A percentile compares a stretch with the other conserved stretches of the same genome.
Evolutionary conservation across 768 basidiomycete species (phyloP).

Genomic region (Calocera viscosa): DNA sequence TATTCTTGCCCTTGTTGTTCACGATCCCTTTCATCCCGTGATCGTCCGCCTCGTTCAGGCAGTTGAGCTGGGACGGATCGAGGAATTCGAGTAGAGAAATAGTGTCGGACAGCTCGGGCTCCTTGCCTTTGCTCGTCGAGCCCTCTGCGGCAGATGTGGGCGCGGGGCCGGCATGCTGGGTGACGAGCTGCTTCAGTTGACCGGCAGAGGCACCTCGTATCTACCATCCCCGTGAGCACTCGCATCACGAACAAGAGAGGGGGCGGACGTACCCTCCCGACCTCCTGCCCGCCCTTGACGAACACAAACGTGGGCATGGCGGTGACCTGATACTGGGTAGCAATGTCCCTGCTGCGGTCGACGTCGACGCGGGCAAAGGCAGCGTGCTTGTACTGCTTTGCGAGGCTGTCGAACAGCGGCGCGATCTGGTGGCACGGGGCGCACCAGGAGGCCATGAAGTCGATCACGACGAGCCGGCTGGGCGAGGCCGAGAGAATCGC

Average conservation of each 20-base stretch:
- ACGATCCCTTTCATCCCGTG: slow-evolving; percentile 47
- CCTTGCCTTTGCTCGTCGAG: not conserved
- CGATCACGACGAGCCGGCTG: not conserved
- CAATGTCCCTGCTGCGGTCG: slow-evolving; percentile 16
- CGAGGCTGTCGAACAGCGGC: not conserved
- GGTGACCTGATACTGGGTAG: slow-evolving; percentile 12
- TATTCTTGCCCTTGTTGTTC: slow-evolving; percentile 34
- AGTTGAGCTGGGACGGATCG: slow-evolving; percentile 48
- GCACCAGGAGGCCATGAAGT: slow-evolving; percentile 6
- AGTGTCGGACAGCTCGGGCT: not conserved
- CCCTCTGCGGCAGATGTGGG: not conserved
- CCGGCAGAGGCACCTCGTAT: not conserved
- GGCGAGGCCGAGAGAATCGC: not conserved
- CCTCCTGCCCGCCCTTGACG: slow-evolving; percentile 18
- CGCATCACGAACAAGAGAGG: slow-evolving; percentile 17
- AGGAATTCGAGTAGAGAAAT: slow-evolving; percentile 46
- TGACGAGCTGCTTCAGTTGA: not conserved
- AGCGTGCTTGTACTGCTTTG: slow-evolving; percentile 13
- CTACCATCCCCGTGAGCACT: not conserved
- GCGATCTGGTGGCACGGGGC: not conserved
- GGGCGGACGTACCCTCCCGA: slow-evolving; percentile 13
- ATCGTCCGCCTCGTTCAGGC: slow-evolving; percentile 49
- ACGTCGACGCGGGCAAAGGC: slow-evolving; percentile 18
- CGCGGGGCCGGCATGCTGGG: slow-evolving; percentile 22
- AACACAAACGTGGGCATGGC: slow-evolving; percentile 22